Evolutionary conservation across 164 flowering plant genomes (phyloP).

Genomic region (Pachysandra terminalis): DNA sequence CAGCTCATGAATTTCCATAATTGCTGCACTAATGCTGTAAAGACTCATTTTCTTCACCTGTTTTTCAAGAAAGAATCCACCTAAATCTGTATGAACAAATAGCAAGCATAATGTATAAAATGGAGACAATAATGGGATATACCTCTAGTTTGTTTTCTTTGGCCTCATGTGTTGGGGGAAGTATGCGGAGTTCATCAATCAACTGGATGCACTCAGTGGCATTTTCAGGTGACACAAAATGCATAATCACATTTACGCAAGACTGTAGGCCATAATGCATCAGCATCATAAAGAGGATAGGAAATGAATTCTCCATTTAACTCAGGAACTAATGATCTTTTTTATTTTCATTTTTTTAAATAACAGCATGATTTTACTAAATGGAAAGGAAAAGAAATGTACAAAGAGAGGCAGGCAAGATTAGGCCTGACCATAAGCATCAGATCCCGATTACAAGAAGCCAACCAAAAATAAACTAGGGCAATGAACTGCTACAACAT

Average conservation of each 20-base stretch:
- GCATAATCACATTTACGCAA: constrained; percentile 55
- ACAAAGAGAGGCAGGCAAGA: too few species aligned
- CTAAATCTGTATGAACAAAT: background rate
- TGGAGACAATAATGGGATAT: constrained; percentile 3
- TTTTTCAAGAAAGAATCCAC: background rate
- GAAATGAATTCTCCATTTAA: background rate
- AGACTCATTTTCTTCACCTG: constrained; percentile 50
- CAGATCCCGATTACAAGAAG: too few species aligned
- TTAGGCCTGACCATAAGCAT: too few species aligned
- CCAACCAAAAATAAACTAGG: too few species aligned
- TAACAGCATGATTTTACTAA: too few species aligned
- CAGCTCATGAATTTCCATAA: constrained; percentile 32
- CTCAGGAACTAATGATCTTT: background rate
- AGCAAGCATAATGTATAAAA: background rate
- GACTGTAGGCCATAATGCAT: constrained; percentile 37
- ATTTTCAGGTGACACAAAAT: constrained; percentile 78
- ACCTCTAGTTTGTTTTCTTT: constrained; percentile 55
- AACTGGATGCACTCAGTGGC: constrained; percentile 48
- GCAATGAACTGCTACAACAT: too few species aligned
- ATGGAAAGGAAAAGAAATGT: too few species aligned
- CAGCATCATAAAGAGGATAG: background rate
- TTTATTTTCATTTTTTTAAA: too few species aligned
- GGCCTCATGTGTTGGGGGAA: constrained; percentile 55
- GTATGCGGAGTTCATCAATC: constrained; percentile 53
- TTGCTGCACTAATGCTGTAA: constrained; percentile 31